Base-by-base conservation (phyloP, 176 grass and related monocot species). In the Raddia distichophylla region DNA sequence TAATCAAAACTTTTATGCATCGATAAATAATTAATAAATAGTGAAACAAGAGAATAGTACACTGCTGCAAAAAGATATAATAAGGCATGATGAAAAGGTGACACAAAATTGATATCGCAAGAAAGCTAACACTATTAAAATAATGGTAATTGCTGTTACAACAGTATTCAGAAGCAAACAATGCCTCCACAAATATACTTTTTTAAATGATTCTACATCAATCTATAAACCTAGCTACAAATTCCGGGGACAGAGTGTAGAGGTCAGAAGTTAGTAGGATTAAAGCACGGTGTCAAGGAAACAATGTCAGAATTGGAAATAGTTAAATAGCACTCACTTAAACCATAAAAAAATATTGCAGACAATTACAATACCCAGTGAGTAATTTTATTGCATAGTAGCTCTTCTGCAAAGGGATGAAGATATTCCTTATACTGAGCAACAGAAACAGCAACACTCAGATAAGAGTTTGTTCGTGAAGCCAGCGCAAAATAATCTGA, bases 401-500 rank as follows among this genome's bases (percentile, higher is more conserved):
- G 81, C 75, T 98, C 95, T 48, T 95, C 92, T 62, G 84, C 95
- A 80, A 98, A 98, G 73, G 86, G 84, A 91, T 93, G 81, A 53
- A 98, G 84, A 91, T 95, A 98, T 9, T 91, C 95, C 88, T 81
- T 85, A 73, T 95, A 88, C 64, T 84, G 88, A 84, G 90, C 88
- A 84, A 98, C 88, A 68, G 73, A 91, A 87, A 93, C 84, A 49
- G 95, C 88, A 27, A 98, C 92, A 86, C 50, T 69, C 65, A 98
- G 75, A 90, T 95, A 98, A 83, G 95, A 98, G 81, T 93, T 98
- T 77, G 90, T 70, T 22, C 92, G 82, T 33, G 95, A 98, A 80
- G 95, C 89, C 82, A 98, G 90, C 47, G 92, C 88, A 73, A 98
- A 98, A 70, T 98, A 98, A 49, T 95, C 95, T 78, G 95, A 80